A percentile compares a stretch with the other conserved stretches of the same genome.
These are phyloP conservation scores for Nicotiana otophora DNA, from an alignment of 257 asterid genomes.

Conservation along the genomic window DNA sequence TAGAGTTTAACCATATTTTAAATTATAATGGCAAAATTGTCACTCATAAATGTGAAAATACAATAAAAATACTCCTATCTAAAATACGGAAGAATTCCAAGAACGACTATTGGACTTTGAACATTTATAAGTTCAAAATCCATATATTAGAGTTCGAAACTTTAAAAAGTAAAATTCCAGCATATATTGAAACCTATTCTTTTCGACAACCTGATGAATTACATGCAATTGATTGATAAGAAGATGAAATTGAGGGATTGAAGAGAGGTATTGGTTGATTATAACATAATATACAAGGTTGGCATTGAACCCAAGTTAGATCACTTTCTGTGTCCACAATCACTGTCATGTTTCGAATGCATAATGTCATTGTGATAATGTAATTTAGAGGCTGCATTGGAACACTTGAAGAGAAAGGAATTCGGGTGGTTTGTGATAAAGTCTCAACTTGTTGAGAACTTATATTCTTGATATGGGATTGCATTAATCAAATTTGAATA, in stretches of 20 bases:
- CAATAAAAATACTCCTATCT: too few relatives aligned
- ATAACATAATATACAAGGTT: slow-evolving; percentile 68
- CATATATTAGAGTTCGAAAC: too few relatives aligned
- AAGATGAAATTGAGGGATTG: slow-evolving; percentile 53
- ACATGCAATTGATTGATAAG: slow-evolving; percentile 52
- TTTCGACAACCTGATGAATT: slow-evolving; percentile 46
- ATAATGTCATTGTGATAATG: slow-evolving; percentile 52
- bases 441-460: slow-evolving; percentile 27
- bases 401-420: slow-evolving; percentile 56
- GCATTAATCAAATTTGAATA: slow-evolving; percentile 51
- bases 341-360: slow-evolving; percentile 51
- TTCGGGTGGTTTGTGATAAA: slow-evolving; percentile 33
- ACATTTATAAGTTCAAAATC: too few relatives aligned
- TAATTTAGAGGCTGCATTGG: slow-evolving; percentile 73
- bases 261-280: slow-evolving; percentile 71
- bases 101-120: too few relatives aligned
- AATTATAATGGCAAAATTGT: too few relatives aligned
- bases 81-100: too few relatives aligned
- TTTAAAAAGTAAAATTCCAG: too few relatives aligned
- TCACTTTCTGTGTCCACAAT: slow-evolving; percentile 88
- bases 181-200: too few relatives aligned
- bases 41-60: too few relatives aligned
- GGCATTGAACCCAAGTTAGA: slow-evolving; percentile 87
- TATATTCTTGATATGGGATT: slow-evolving; percentile 31
- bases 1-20: too few relatives aligned